Evolutionary conservation across 139 green algal genomes (phyloP).

Genomic region (Chlamydomonas sphaeroides): DNA sequence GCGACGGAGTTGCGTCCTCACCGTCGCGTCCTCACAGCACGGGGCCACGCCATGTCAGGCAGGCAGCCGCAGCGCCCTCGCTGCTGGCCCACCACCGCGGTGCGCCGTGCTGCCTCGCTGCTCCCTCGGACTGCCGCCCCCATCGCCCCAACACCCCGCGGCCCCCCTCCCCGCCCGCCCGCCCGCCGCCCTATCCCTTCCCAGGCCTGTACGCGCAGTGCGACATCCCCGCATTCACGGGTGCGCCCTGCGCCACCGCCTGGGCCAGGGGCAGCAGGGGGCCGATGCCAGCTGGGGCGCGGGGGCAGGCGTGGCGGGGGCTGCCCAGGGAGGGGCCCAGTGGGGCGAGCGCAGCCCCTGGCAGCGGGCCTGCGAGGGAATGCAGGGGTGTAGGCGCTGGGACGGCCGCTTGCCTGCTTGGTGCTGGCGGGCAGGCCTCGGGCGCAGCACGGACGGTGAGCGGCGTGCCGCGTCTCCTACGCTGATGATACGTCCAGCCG

Average conservation of each 20-base stretch:
- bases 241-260: background rate
- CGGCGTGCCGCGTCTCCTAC: no score
- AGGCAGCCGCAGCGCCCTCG: background rate
- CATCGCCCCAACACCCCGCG: background rate
- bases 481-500: background rate
- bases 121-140: no score
- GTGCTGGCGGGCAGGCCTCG: no score
- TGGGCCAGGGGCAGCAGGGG: background rate
- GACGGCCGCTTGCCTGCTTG: background rate
- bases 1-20: background rate
- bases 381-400: no score
- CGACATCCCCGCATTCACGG: constrained; percentile 52
- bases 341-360: background rate
- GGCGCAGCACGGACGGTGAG: no score
- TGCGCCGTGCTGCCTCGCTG: background rate
- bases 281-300: background rate
- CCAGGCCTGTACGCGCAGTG: constrained; percentile 47
- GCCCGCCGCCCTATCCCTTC: background rate
- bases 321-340: background rate
- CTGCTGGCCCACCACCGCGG: background rate
- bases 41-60: background rate
- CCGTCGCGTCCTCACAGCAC: background rate
- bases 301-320: background rate
- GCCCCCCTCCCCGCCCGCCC: no score
- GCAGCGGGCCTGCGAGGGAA: no score